Base-by-base conservation (phyloP, 768 basidiomycete genomes). In the Mycena pura region DNA sequence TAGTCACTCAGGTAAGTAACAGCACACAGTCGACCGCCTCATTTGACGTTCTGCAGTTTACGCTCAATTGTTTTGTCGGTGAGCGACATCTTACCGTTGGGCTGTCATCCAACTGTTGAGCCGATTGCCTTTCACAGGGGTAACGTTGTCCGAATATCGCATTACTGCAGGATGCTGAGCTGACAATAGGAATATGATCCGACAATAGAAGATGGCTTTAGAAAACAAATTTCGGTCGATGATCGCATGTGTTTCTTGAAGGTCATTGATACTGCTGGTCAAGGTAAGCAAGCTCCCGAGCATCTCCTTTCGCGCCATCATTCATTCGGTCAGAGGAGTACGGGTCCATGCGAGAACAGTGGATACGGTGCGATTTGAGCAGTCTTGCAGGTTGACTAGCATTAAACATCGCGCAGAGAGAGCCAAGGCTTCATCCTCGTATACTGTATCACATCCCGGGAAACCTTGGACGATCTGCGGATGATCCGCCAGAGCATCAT, bases 121-220 rank as follows among this genome's bases (percentile, higher is more conserved):
- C 43, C 69, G 39, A 57, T 48, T 43, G 36, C 49, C 24, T 27
- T 36, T 21, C 22, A 13, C 49, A 60, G 58, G 52, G 58, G 58
- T 60, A 44, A 14, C 13, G 22, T 36, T 32, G 21, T 36, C 14
- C 19, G 38, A 49, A n/a, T 36, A 54, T 56, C 40, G 29, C 53
- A 39, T 46, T n/a, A n/a, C n/a, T 51, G 51, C 69, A 36, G 66
- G 60, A 60, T 19, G 40, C 55, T 57, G 29, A 65, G 43, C 50
- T 63, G 47, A 51, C 24, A 3, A 27, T 52, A 11, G 32, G 14
- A 64, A 96, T 97, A 97, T 76, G 95, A 97, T 80, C 95, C 95
- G 54, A 97, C 95, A 68, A 97, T 97, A 86, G 95, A 97, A 79
- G 95, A 96, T 75, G 95, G 93, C 64, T 96, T 96, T 78, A 86